phyloP scores from a whole-genome alignment of 2,329 filamentous ascomycete species.

The Ophiocordyceps robertsii region DNA sequence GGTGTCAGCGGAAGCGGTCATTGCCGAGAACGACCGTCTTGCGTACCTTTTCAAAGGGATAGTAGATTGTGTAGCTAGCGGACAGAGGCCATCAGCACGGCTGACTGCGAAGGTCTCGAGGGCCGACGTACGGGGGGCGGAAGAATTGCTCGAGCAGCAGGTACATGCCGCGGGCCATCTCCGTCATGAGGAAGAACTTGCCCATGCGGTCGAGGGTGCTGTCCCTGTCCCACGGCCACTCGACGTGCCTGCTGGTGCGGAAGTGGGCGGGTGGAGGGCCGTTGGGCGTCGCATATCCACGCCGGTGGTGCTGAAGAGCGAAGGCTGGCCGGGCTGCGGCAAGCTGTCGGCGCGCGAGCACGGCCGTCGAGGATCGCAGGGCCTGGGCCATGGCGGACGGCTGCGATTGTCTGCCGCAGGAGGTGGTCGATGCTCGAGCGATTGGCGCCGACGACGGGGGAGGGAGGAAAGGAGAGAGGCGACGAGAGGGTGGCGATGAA shows the following conservation, averaged over 20 bases:
- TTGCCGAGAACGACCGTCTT: neutral
- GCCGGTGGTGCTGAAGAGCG: slow-evolving; percentile 2
- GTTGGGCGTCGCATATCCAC: slow-evolving; percentile 52
- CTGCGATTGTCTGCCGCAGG: too few relatives aligned
- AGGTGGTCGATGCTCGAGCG: too few relatives aligned
- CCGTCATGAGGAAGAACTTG: slow-evolving; percentile 89
- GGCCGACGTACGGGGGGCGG: slow-evolving; percentile 75
- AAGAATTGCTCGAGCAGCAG: slow-evolving; percentile 97
- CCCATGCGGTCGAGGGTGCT: slow-evolving; percentile 69
- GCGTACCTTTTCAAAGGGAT: slow-evolving; percentile 85
- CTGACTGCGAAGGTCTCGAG: neutral
- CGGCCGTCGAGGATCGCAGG: slow-evolving; percentile 16
- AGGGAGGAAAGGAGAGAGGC: too few relatives aligned
- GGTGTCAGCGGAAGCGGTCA: slow-evolving; percentile 6
- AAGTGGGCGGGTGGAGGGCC: slow-evolving; percentile 73
- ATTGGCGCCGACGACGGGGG: too few relatives aligned
- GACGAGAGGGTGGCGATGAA: too few relatives aligned
- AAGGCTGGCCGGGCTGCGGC: slow-evolving; percentile 8
- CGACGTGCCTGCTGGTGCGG: slow-evolving; percentile 56
- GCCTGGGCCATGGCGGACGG: slow-evolving; percentile 17
- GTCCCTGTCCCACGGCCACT: slow-evolving; percentile 73
- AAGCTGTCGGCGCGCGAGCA: slow-evolving; percentile 23
- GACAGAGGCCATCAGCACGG: neutral
- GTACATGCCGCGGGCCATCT: slow-evolving; percentile 98
- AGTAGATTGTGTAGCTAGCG: slow-evolving; percentile 87